These are phyloP conservation scores for Solanum bulbocastanum DNA, from an alignment of 257 asterid species.

Conservation along the genomic window DNA sequence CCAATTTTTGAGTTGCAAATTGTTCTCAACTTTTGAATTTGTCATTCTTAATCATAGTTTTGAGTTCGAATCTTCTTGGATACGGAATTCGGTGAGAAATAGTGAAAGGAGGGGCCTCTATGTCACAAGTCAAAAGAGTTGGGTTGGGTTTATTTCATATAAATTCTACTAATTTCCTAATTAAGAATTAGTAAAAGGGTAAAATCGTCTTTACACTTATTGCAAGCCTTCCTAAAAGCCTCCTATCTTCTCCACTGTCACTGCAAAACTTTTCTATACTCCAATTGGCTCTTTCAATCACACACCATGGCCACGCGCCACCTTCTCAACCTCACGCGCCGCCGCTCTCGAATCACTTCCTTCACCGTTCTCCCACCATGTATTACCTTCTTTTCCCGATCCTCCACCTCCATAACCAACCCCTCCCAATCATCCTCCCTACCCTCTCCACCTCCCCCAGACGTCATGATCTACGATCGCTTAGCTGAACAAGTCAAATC, in stretches of 20 bases:
- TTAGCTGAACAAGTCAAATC: slow-evolving; percentile 62
- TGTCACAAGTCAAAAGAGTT: not conserved
- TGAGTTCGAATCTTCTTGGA: not conserved
- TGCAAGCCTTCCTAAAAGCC: not conserved
- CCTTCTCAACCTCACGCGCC: slow-evolving; percentile 47
- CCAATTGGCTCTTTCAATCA: not conserved
- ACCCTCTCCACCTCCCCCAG: slow-evolving; percentile 62
- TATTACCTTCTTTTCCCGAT: slow-evolving; percentile 13
- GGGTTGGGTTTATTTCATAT: not conserved
- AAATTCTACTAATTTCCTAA: not conserved
- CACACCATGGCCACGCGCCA: slow-evolving; percentile 53
- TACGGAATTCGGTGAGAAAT: not conserved
- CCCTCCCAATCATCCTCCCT: slow-evolving; percentile 5
- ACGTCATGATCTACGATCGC: slow-evolving; percentile 77
- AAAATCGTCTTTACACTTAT: not conserved
- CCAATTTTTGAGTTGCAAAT: not conserved
- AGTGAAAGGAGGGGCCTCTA: not conserved
- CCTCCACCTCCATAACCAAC: slow-evolving; percentile 43
- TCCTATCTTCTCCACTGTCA: not conserved
- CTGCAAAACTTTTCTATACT: not conserved
- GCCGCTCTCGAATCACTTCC: slow-evolving; percentile 25
- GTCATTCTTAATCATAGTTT: not conserved
- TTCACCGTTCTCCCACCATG: slow-evolving; percentile 7
- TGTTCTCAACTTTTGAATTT: not conserved
- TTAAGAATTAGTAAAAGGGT: not conserved